Base-by-base conservation (phyloP, 306 rosid species). In the Bauhinia variegata region DNA sequence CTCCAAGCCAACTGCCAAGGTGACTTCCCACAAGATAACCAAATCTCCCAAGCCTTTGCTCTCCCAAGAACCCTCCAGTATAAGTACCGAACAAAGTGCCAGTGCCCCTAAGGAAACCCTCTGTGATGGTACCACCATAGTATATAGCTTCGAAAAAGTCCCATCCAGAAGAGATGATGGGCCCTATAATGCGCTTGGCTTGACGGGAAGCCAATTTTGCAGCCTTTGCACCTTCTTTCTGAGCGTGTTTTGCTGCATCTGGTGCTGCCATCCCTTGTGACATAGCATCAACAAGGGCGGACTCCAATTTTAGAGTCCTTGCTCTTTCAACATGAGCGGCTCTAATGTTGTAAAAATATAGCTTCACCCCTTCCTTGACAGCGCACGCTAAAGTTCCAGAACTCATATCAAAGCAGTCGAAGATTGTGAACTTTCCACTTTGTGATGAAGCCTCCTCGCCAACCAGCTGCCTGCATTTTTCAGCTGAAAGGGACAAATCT, bases 11-110 rank as follows among this genome's bases (percentile, higher is more conserved):
- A 80, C 97, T 90, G 4, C 99, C 99, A 67, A 83, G 13, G 9
- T 83, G 87, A 79, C 99, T 90, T 79, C 97, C 99, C 36, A 86
- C 77, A 66, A 88, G 95, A 77, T 90, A 88, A 61, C 99, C 99
- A 59, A 90, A 54, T 78, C 88, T 83, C 58, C 97, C 96, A 39
- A 88, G 79, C 78, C 77, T 85, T 73, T 86, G 79, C 65, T 95
- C 99, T 18, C 96, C 95, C 0, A 73, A 0, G 16, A 83, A 85
- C 42, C 99, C 97, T 54, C 89, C 88, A 16, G 58, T 63, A 60
- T 90, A 95, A 19, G 96, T 60, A 49, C 96, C 99, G 47, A 88
- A 28, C 53, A 90, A 61, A 30, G 99, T 88, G 38, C 92, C 95
- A 23, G 75, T 76, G 74, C 97, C 99, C 82, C 95, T 80, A 5